A percentile compares a stretch with the other conserved stretches of the same genome.
Conservation (phyloP, 495 filamentous ascomycete species). For the Penicillium subrubescens region DNA sequence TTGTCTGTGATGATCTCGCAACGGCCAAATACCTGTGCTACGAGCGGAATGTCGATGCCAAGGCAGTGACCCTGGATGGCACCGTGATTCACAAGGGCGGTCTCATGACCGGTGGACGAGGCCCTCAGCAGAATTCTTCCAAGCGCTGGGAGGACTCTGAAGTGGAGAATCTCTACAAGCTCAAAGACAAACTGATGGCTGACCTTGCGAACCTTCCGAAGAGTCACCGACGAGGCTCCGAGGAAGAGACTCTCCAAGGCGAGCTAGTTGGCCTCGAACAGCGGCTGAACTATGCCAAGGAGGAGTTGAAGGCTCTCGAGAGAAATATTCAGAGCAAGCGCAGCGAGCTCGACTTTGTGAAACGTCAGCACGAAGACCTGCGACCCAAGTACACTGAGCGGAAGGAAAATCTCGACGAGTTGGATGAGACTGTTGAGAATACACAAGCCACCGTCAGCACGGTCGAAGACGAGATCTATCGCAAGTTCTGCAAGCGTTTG, state of each 20-base stretch:
- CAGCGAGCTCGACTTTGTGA: slow-evolving; percentile 74
- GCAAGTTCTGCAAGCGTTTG: slow-evolving; percentile 80
- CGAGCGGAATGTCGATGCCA: slow-evolving; percentile 80
- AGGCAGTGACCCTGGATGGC: slow-evolving; percentile 90
- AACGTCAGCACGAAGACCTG: slow-evolving; percentile 69
- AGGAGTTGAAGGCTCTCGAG: slow-evolving; percentile 79
- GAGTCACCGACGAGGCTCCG: slow-evolving; percentile 66
- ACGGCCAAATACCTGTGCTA: slow-evolving; percentile 91
- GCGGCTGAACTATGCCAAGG: slow-evolving; percentile 66
- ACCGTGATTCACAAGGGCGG: slow-evolving; percentile 96
- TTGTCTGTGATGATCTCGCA: slow-evolving; percentile 85
- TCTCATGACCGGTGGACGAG: slow-evolving; percentile 92
- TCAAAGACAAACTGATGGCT: slow-evolving; percentile 68
- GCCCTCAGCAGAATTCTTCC: slow-evolving; percentile 65
- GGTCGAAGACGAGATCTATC: slow-evolving; percentile 89
- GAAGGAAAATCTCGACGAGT: slow-evolving; percentile 63
- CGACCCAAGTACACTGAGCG: slow-evolving; percentile 79
- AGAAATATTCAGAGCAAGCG: slow-evolving; percentile 84
- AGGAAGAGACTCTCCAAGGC: slow-evolving; percentile 78
- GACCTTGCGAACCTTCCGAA: slow-evolving; percentile 78
- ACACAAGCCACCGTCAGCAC: slow-evolving; percentile 76
- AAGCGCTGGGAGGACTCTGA: slow-evolving; percentile 89
- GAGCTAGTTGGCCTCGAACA: slow-evolving; percentile 85
- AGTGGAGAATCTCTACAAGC: slow-evolving; percentile 73
- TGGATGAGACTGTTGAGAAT: slow-evolving; percentile 63